phyloP scores from a whole-genome alignment of 805 yeast genomes.

The Monosporozyma siamensis region DNA sequence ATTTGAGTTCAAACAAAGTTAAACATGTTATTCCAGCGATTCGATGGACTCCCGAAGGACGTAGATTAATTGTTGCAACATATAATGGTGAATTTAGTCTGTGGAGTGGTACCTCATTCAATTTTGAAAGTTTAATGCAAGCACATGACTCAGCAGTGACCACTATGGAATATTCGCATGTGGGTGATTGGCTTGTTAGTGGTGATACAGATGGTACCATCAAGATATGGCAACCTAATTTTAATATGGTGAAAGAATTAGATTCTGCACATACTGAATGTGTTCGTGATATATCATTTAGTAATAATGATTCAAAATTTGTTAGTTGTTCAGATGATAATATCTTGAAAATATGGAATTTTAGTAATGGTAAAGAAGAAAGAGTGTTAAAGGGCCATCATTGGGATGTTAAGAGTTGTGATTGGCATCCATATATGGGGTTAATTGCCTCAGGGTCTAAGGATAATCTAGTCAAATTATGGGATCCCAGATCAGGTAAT shows the following conservation, averaged over 20 bases:
- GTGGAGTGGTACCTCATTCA: constrained; percentile 94
- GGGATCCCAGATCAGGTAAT: constrained; percentile 86
- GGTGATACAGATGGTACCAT: constrained; percentile 89
- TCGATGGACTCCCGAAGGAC: constrained; percentile 96
- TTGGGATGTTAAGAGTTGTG: constrained; percentile 97
- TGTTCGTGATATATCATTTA: constrained; percentile 76
- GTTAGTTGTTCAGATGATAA: constrained; percentile 94
- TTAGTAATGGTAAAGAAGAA: constrained; percentile 80
- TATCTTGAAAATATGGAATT: constrained; percentile 86
- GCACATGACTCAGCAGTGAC: constrained; percentile 92
- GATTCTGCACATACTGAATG: constrained; percentile 50
- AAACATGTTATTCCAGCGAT: constrained; percentile 83
- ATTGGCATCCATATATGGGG: constrained; percentile 91
- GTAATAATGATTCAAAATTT: constrained; percentile 85
- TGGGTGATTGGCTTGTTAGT: constrained; percentile 88
- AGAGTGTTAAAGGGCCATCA: constrained; percentile 80
- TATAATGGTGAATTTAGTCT: constrained; percentile 93
- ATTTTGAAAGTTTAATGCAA: constrained; percentile 95
- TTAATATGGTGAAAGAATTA: constrained; percentile 83
- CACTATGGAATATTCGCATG: constrained; percentile 70
- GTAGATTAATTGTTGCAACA: constrained; percentile 80
- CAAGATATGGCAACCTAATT: constrained; percentile 97
- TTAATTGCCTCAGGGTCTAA: constrained; percentile 88
- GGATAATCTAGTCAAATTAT: constrained; percentile 82
- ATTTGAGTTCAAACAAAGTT: constrained; percentile 82